Percentiles rank a stretch among this genome's conserved stretches.
phyloP scores from a whole-genome alignment of 176 grass and related monocot genomes.

The Oryza australiensis region DNA sequence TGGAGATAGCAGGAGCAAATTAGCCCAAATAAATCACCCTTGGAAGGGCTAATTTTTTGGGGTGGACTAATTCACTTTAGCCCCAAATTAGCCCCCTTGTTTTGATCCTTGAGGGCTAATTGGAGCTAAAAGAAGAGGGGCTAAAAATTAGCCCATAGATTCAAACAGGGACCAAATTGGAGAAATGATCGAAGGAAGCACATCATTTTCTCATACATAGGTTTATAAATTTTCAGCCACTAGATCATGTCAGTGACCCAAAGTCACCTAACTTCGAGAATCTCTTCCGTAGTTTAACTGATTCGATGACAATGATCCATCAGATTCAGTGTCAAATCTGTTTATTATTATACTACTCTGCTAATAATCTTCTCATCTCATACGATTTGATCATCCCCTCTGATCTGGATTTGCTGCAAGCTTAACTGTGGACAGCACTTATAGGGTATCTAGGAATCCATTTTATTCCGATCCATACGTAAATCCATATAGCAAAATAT shows the following conservation, averaged over 20 bases:
- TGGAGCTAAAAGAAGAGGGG: too few relatives aligned
- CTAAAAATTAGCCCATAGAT: too few relatives aligned
- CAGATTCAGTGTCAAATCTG: neutral
- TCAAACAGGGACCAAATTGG: too few relatives aligned
- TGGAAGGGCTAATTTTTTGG: too few relatives aligned
- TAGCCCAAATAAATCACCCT: too few relatives aligned
- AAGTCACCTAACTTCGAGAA: too few relatives aligned
- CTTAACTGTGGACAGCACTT: slow-evolving; percentile 5
- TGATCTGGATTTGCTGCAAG: slow-evolving; percentile 22
- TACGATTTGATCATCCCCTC: slow-evolving; percentile 10
- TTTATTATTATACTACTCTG: neutral
- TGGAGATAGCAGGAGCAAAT: too few relatives aligned
- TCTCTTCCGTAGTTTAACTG: neutral
- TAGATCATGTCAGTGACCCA: too few relatives aligned
- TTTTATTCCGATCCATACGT: neutral
- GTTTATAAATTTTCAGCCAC: neutral
- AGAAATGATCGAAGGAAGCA: neutral
- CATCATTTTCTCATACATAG: neutral
- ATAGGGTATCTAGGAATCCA: neutral
- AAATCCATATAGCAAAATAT: too few relatives aligned
- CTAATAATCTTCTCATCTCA: slow-evolving; percentile 1
- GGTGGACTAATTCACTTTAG: too few relatives aligned
- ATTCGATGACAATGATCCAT: neutral
- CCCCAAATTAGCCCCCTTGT: too few relatives aligned
- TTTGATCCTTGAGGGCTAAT: too few relatives aligned